Evolutionary conservation across 2,329 filamentous ascomycete species (phyloP), one percentile per base, ranked within the genome.

Genomic region (Pseudopithomyces maydicus): DNA sequence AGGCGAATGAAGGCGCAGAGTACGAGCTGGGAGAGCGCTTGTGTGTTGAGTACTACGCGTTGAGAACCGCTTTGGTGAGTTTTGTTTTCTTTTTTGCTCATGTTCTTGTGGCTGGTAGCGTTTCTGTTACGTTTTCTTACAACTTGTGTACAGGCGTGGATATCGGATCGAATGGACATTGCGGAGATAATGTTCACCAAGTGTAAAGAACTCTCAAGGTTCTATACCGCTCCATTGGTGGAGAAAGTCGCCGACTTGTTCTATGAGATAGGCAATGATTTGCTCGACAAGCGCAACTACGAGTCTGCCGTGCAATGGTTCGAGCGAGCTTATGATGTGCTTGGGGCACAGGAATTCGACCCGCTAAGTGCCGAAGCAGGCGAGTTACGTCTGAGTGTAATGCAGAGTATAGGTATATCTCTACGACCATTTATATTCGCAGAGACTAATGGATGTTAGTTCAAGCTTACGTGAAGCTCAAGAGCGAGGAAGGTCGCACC

Each of bases 101-200:
- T 45, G 6, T 32, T 22, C n/a, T 38, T 4, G 17, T 22, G 11
- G 15, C n/a, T 32, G 3, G 11, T 2, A 10, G 15, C 32, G 19
- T 41, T 19, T 15, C 6, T 19, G 20, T 14, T 23, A 11, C 14
- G 19, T 14, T 14, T 26, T 2, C 12, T 38, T 1, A 44, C 15
- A 12, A 11, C 3, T 33, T 52, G 58, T 47, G 47, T 53, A 23
- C 23, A 94, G 91, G 84, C 88, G 29, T 96, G 89, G 87, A 86
- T 87, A 65, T 88, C 92, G 68, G 81, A 85, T 39, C 85, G 88
- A 39, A 80, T 90, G 14, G 90, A 94, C 55, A 84, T 92, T 46
- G 90, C 91, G 26, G 91, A 96, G 53, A 86, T 91, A 72, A 86
- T 95, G 81, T 93, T 89, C 73, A 75, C 75, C 35, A 90, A 90